Evolutionary conservation across 202 grass and related monocot genomes (phyloP).

Genomic region (Schoenoplectus tabernaemontani): DNA sequence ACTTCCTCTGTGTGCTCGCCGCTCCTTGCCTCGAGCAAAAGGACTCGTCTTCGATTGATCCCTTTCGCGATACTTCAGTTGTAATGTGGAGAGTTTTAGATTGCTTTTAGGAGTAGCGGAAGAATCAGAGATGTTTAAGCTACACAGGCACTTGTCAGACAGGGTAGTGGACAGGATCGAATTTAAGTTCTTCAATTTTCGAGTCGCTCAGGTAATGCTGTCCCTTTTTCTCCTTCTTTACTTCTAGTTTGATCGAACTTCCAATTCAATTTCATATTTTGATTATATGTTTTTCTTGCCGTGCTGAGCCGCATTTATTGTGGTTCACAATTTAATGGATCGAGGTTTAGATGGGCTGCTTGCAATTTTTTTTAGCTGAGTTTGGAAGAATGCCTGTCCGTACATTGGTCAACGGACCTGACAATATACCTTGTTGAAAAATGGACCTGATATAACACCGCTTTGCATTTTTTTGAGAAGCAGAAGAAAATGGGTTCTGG

Average conservation of each 20-base stretch:
- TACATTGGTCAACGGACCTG: conserved; percentile 13
- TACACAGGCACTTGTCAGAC: conserved; percentile 47
- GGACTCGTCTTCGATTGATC: neutral
- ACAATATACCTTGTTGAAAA: neutral
- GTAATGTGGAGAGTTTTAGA: conserved; percentile 9
- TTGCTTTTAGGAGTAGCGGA: conserved; percentile 23
- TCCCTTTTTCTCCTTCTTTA: neutral
- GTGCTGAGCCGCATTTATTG: neutral
- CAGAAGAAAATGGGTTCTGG: neutral
- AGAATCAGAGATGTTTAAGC: conserved; percentile 46
- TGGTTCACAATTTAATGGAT: neutral
- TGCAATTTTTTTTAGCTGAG: neutral
- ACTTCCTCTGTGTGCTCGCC: conserved; percentile 21
- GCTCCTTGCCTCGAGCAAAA: neutral
- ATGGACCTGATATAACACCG: neutral
- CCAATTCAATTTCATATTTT: conserved; percentile 5
- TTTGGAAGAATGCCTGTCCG: neutral
- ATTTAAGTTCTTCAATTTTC: conserved; percentile 72
- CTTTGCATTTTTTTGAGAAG: neutral
- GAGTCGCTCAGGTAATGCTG: conserved; percentile 48
- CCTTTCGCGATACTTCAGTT: conserved; percentile 6
- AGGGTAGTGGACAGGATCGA: conserved; percentile 44
- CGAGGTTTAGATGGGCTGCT: conserved; percentile 1
- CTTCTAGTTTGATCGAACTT: neutral
- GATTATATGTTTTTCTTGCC: neutral